Conservation (phyloP, 2,329 filamentous ascomycete genomes). For the Podosphaera xanthii region DNA sequence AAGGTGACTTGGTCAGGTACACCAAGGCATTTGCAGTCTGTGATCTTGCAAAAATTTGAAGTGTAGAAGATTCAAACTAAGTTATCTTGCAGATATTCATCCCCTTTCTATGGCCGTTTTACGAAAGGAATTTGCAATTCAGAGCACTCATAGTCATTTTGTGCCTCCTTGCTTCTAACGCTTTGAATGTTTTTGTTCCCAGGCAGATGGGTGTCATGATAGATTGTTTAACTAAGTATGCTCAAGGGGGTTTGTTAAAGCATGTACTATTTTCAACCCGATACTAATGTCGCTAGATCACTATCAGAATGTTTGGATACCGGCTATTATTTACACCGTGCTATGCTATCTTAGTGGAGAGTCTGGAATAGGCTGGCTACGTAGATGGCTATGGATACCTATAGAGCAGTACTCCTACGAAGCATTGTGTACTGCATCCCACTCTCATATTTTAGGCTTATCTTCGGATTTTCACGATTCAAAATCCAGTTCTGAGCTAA, state of each 20-base stretch:
- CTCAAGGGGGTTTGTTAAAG: conserved; percentile 7
- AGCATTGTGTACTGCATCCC: conserved; percentile 34
- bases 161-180: conserved; percentile 47
- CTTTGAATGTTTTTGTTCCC: conserved; percentile 56
- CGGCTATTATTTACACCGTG: conserved; percentile 27
- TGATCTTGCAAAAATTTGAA: background rate
- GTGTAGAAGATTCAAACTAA: background rate
- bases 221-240: conserved; percentile 35
- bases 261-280: no score
- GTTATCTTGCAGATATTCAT: conserved; percentile 35
- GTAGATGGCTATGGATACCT: conserved; percentile 27
- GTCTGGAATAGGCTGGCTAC: conserved; percentile 26
- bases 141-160: conserved; percentile 42
- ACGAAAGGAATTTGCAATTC: conserved; percentile 41
- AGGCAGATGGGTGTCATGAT: conserved; percentile 61
- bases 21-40: conserved; percentile 43
- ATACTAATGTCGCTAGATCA: conserved; percentile 4
- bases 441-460: conserved; percentile 43
- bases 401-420: conserved; percentile 34
- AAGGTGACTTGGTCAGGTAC: conserved; percentile 59
- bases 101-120: conserved; percentile 56
- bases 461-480: conserved; percentile 48
- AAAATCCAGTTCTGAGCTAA: conserved; percentile 40
- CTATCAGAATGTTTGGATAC: conserved; percentile 25
- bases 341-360: conserved; percentile 26